Percentiles rank a stretch among this genome's conserved stretches.
These are phyloP conservation scores for Corynascus novoguineensis DNA, from an alignment of 495 filamentous ascomycete species.

Conservation along the genomic window DNA sequence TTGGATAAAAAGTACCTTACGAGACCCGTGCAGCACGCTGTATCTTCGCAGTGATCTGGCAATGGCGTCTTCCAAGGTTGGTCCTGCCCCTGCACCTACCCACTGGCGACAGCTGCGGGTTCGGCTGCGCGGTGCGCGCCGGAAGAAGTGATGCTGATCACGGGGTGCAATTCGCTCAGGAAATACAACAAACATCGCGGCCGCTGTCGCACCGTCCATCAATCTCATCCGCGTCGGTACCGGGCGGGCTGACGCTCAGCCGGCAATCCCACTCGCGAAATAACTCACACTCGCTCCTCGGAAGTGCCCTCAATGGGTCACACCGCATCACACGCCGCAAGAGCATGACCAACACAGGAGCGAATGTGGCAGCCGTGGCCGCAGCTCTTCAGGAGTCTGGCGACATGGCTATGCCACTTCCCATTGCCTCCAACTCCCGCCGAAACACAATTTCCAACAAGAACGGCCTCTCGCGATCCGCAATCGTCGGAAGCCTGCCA, in stretches of 20 bases:
- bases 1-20: constrained; percentile 20
- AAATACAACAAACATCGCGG: constrained; percentile 45
- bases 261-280: constrained; percentile 60
- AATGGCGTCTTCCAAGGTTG: constrained; percentile 54
- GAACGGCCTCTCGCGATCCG: constrained; percentile 36
- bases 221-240: constrained; percentile 36
- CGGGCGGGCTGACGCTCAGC: constrained; percentile 35
- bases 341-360: constrained; percentile 73
- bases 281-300: constrained; percentile 75
- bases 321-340: constrained; percentile 90
- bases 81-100: constrained; percentile 5
- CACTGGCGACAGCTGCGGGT: constrained; percentile 27
- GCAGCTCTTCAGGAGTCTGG: constrained; percentile 57
- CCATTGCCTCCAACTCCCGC: constrained; percentile 42
- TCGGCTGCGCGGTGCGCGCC: constrained; percentile 18
- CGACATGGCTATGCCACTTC: constrained; percentile 49
- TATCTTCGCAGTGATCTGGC: constrained; percentile 26
- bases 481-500: constrained; percentile 50
- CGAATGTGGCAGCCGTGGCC: constrained; percentile 69
- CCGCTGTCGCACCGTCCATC: constrained; percentile 48
- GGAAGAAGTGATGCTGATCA: constrained; percentile 34
- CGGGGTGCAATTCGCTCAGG: constrained; percentile 31
- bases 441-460: constrained; percentile 52
- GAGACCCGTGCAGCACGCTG: constrained; percentile 19
- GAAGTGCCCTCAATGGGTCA: constrained; percentile 61